These are phyloP conservation scores for Dacryopinax spathularia DNA, from an alignment of 768 basidiomycete genomes.

Conservation along the genomic window DNA sequence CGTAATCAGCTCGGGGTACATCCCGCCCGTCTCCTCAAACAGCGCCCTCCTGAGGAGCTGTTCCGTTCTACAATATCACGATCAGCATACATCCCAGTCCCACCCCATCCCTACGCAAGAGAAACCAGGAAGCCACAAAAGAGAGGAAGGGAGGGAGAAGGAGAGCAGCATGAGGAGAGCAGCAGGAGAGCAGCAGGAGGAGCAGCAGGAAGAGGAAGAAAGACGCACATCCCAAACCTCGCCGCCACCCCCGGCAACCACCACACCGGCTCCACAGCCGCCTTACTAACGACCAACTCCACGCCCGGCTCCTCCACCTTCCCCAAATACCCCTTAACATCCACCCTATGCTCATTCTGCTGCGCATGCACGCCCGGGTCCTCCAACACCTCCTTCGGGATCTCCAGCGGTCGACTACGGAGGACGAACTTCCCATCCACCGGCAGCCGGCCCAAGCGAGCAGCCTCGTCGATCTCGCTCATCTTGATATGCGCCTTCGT, in stretches of 20 bases:
- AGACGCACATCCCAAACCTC: slow-evolving; percentile 74
- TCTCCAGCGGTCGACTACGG: slow-evolving; percentile 41
- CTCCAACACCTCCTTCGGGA: slow-evolving; percentile 7
- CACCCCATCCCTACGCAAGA: background rate
- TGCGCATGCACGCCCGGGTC: slow-evolving; percentile 36
- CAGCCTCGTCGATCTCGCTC: slow-evolving; percentile 76
- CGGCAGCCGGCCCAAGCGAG: slow-evolving; percentile 50
- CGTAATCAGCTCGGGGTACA: slow-evolving; percentile 92
- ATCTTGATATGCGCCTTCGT: slow-evolving; percentile 89
- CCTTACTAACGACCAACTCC: slow-evolving; percentile 80
- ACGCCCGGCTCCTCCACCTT: slow-evolving; percentile 45
- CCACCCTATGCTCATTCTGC: slow-evolving; percentile 39
- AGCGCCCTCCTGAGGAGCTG: slow-evolving; percentile 71
- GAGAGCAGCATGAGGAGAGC: background rate
- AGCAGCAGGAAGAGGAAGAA: background rate
- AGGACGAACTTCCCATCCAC: slow-evolving; percentile 77
- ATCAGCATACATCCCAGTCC: no score
- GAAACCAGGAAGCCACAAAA: background rate
- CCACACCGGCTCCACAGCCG: slow-evolving; percentile 95
- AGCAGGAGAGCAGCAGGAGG: background rate
- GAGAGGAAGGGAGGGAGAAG: background rate
- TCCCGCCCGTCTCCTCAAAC: slow-evolving; percentile 92
- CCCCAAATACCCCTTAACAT: slow-evolving; percentile 16
- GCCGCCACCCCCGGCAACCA: slow-evolving; percentile 86
- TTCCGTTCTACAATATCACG: slow-evolving; percentile 68